Evolutionary conservation across 495 filamentous ascomycete species (phyloP), one percentile per base, ranked within the genome.

Genomic region (Aspergillus heteromorphus): DNA sequence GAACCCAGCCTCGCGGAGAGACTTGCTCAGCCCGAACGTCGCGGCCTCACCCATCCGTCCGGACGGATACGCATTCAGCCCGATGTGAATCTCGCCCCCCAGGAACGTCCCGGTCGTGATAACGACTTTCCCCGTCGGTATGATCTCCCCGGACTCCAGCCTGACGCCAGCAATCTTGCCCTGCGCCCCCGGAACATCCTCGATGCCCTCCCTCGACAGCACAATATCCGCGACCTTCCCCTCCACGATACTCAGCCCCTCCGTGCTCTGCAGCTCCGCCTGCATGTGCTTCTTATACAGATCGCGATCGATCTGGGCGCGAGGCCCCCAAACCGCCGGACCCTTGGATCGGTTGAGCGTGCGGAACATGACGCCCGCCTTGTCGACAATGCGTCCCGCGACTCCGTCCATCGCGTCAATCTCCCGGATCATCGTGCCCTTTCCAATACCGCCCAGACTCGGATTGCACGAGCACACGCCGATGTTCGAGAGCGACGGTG

Each of bases 381-480:
- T 95, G 68, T 98, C 93, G 38, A 96, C 87, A 23, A 96, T 89
- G 9, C 90, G 80, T 2, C 91, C 92, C 0, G 87, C 87, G 9
- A 98, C 79, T 2, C 93, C 93, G 67, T 98, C 93, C 60, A 98
- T 80, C 0, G 93, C 95, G 73, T 98, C 93, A 25, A 98, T 85
- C 68, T 98, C 93, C 2, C 92, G 85, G 30, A 98, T 75, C 79
- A 98, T 97, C 14, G 88, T 97, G 9, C 93, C 93, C 70, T 98
- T 98, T n/a, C 93, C 93, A 60, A 98, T 98, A 29, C 93, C 93
- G 43, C 93, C 93, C 66, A 98, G 95, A 53, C 88, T 93, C 23
- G 93, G 93, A 70, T 98, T 98, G 76, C 93, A 98, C 48, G 92
- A 97, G 72, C 95, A 97, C 18, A 92, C 87, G 31, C 93, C 93